A percentile compares a stretch with the other conserved stretches of the same genome.
Conservation (phyloP, 2,329 filamentous ascomycete species). For the Botryotinia narcissicola region DNA sequence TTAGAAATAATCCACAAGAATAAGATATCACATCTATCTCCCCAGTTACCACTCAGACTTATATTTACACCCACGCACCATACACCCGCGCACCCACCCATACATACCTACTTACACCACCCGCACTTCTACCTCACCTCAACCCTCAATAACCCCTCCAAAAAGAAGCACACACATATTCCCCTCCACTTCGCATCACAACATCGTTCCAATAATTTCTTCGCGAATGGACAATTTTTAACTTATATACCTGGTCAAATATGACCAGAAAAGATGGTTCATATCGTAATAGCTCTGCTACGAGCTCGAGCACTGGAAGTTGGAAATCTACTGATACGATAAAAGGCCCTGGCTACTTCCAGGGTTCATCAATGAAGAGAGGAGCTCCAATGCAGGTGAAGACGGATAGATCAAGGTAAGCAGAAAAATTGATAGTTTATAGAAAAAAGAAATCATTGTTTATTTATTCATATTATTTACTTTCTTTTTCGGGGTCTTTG, state of each 20-base stretch:
- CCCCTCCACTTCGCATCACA: conserved; percentile 7
- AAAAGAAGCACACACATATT: conserved; percentile 2
- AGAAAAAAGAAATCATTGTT: neutral
- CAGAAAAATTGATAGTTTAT: neutral
- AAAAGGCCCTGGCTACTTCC: conserved; percentile 42
- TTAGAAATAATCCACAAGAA: neutral
- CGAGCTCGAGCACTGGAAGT: conserved; percentile 65
- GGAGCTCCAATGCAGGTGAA: conserved; percentile 50
- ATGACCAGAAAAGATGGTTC: conserved; percentile 67
- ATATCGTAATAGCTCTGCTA: conserved; percentile 61
- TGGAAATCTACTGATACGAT: conserved; percentile 65
- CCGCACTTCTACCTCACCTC: neutral
- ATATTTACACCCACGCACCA: neutral
- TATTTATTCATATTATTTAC: conserved; percentile 24
- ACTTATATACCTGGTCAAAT: conserved; percentile 37
- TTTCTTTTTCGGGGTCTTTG: conserved; percentile 14
- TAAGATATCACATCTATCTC: neutral
- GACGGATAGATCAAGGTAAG: conserved; percentile 49
- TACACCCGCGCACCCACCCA: neutral
- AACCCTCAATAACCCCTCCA: conserved; percentile 10
- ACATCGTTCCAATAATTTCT: neutral
- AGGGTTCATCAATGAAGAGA: conserved; percentile 32
- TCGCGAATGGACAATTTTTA: conserved; percentile 35
- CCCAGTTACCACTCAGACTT: neutral
- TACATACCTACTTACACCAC: neutral